A percentile compares a stretch with the other conserved stretches of the same genome.
Evolutionary conservation across 2,329 filamentous ascomycete species (phyloP).

Genomic region (Diaporthe sp.): DNA sequence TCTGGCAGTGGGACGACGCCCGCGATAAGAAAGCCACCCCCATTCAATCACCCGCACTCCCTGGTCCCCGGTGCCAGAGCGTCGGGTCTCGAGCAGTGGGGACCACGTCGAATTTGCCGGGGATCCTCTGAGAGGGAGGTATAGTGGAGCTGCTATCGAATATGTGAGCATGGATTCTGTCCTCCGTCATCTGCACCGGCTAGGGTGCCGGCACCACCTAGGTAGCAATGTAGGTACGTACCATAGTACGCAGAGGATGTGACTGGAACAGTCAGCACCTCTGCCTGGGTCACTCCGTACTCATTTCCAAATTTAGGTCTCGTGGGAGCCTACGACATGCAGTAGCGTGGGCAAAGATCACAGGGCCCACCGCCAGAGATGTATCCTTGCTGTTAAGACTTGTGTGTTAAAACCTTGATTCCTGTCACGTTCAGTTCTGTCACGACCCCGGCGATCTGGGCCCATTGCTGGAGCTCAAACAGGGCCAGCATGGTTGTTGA

Average conservation of each 20-base stretch:
- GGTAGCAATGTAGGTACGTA: neutral
- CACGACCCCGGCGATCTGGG: neutral
- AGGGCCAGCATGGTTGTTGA: neutral
- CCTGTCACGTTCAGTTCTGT: slow-evolving; percentile 1
- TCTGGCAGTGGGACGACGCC: slow-evolving; percentile 21
- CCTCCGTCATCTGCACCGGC: slow-evolving; percentile 16
- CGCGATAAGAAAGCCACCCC: slow-evolving; percentile 19
- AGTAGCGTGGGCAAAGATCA: slow-evolving; percentile 35
- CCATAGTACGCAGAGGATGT: neutral
- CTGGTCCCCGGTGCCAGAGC: slow-evolving; percentile 11
- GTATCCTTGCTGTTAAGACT: slow-evolving; percentile 1
- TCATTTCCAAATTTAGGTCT: slow-evolving; percentile 31
- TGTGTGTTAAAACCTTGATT: slow-evolving; percentile 24
- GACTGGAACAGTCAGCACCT: slow-evolving; percentile 2
- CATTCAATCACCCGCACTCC: slow-evolving; percentile 8
- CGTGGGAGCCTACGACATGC: slow-evolving; percentile 21
- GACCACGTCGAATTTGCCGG: slow-evolving; percentile 7
- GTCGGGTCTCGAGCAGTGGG: slow-evolving; percentile 12
- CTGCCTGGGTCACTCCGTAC: slow-evolving; percentile 4
- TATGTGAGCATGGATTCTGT: slow-evolving; percentile 5
- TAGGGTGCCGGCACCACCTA: slow-evolving; percentile 1
- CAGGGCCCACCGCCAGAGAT: slow-evolving; percentile 21
- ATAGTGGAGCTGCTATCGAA: slow-evolving; percentile 24
- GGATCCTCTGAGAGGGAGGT: slow-evolving; percentile 18
- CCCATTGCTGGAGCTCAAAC: too few relatives aligned